Conservation (phyloP, 331 rosid genomes). For the Cucumis variabilis region DNA sequence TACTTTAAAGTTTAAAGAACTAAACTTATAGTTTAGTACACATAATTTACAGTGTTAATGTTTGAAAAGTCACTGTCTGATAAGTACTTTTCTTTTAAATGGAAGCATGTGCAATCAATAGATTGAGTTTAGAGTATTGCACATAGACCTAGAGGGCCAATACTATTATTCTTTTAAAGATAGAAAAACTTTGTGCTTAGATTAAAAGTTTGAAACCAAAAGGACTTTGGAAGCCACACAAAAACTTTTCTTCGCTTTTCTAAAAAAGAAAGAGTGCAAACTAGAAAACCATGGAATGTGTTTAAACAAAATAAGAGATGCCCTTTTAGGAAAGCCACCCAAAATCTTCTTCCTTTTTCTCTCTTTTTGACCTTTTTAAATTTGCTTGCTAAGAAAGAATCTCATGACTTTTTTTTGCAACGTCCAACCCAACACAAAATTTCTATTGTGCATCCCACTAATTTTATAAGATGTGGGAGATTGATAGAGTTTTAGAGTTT, state of each 20-base stretch:
- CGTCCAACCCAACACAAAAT: neutral
- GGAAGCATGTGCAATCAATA: conserved; percentile 28
- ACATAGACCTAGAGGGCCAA: conserved; percentile 10
- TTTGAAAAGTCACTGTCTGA: conserved; percentile 1
- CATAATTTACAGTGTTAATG: neutral
- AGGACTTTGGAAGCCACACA: conserved; percentile 22
- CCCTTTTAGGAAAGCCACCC: conserved; percentile 7
- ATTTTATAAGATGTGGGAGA: no score
- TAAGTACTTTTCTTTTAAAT: neutral
- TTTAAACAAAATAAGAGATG: neutral
- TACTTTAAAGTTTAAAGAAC: no score
- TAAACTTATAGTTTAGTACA: no score
- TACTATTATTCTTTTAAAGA: neutral
- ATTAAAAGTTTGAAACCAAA: neutral
- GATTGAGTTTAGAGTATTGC: conserved; percentile 24
- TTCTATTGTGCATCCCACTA: no score
- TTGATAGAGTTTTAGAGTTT: no score
- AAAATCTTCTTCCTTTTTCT: neutral
- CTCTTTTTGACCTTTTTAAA: neutral
- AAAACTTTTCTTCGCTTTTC: neutral
- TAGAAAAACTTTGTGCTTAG: neutral
- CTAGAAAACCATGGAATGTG: conserved; percentile 16
- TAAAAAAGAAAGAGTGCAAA: conserved; percentile 23
- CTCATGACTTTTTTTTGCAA: neutral
- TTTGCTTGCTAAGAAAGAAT: conserved; percentile 13